Base-by-base conservation (phyloP, 108 stramenopile genomes). In the Conticribra weissflogii region DNA sequence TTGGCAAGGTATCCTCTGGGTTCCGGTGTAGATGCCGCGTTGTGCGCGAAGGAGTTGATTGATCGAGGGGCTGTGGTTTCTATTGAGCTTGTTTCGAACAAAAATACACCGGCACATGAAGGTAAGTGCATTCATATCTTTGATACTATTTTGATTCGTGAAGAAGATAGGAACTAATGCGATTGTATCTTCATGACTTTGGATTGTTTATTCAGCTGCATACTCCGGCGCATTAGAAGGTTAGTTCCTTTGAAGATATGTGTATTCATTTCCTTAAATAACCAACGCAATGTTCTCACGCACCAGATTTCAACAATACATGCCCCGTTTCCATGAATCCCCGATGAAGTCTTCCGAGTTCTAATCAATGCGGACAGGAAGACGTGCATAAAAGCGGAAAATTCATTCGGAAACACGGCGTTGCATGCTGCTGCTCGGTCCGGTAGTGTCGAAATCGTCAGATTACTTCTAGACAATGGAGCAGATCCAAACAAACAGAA, bases 401-500 rank as follows among this genome's bases (percentile, higher is more conserved):
- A 74, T 30, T 57, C 64, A 23, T 74, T 65, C 28, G 72, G 72
- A 3, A 65, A 66, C 21, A 74, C 72, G 2, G 55, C 72, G 2
- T 53, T 74, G 0, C 72, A 74, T 33, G 48, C 55, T 3, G 63
- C 72, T 1, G 21, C 59, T 3, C 27, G 49, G 3, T 18, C 64
- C 5, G 72, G 72, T 15, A 47, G 54, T n/a, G 7, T 36, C 14
- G 53, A 65, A 8, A 59, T 74, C 14, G 72, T 74, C 2, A 3
- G 54, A 24, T 48, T 74, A 4, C 53, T 74, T 1, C 65, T 74
- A 5, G 45, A 74, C 0, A 46, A 50, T 7, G 28, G 51, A 36
- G 72, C 72, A 17, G 72, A 74, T 41, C 64, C 65, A 17, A 74
- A 59, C 56, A 66, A 65, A 34, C 19, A 3, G 14, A 73, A 73